Percentiles rank a stretch among this genome's conserved stretches.
Conservation (phyloP, 208 protist species). For the Crithidia brevicula region DNA sequence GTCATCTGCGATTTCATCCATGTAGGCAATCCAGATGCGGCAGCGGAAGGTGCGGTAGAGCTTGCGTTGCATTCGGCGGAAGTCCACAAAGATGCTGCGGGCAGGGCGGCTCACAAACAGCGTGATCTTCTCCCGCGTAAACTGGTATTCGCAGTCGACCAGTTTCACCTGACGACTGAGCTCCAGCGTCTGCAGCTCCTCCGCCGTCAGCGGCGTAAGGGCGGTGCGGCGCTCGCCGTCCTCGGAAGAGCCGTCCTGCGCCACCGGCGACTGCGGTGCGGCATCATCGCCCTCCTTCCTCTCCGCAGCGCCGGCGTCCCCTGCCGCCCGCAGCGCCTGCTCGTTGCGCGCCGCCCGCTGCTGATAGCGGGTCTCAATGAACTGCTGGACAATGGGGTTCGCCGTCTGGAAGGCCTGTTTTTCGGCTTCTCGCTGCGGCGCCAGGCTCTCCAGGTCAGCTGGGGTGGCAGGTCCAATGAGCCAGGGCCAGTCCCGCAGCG, state of each 20-base stretch:
- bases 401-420: constrained; percentile 34
- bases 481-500: constrained; percentile 44
- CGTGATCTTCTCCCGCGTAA: constrained; percentile 72
- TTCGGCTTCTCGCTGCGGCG: constrained; percentile 31
- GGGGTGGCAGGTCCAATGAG: constrained; percentile 37
- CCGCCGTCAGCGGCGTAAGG: constrained; percentile 15
- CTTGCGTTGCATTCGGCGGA: constrained; percentile 76
- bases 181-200: constrained; percentile 31
- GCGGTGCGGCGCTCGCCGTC: constrained; percentile 18
- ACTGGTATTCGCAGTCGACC: constrained; percentile 71
- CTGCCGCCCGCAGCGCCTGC: constrained; percentile 2
- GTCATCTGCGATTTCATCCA: constrained; percentile 65
- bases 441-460: constrained; percentile 31
- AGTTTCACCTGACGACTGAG: constrained; percentile 38
- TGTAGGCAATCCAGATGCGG: constrained; percentile 81
- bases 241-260: constrained; percentile 6
- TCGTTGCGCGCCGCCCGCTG: constrained; percentile 32
- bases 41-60: constrained; percentile 68
- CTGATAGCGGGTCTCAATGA: constrained; percentile 41
- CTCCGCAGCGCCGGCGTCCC: not conserved
- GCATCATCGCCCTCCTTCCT: not conserved
- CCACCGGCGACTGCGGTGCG: not conserved
- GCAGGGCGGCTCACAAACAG: constrained; percentile 62
- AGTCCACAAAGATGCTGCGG: constrained; percentile 62
- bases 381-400: constrained; percentile 42